Evolutionary conservation across 2,329 filamentous ascomycete species (phyloP), one percentile per base, ranked within the genome.

Genomic region (Ophiostoma fasciatum): DNA sequence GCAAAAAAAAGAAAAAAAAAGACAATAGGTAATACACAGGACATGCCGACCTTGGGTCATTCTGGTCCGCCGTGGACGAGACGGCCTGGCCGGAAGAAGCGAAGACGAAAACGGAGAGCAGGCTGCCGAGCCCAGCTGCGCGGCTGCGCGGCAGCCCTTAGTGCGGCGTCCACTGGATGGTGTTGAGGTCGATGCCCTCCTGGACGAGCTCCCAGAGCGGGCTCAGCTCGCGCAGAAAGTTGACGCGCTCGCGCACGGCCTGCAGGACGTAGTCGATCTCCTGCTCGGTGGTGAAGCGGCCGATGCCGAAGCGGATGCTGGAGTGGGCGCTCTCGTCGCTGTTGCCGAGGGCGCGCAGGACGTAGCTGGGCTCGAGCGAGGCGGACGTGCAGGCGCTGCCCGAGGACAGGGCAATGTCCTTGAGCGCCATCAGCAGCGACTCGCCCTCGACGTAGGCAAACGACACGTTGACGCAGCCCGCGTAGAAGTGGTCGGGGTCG

Each of bases 391-490:
- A 98, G 6, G 90, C 90, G 51, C 85, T 94, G 39, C 90, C 90
- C 0, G 90, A 98, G 7, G 88, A 96, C 25, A 98, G 65, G 0
- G 90, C 90, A 58, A 98, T 94, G 48, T 98, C 90, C 61, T 98
- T 98, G 31, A 98, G 64, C 0, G 90, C 90, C 90, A 98, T 98
- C 44, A 98, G 70, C 1, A 98, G 77, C 3, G 90, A 96, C 60
- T 98, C 90, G 47, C 90, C 90, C 60, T 98, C 90, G 5, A 98
- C 85, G 51, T 98, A 98, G 23, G 90, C 88, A 53, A 98, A 98
- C 0, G 90, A 98, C 10, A 98, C 82, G 57, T 98, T 98, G 42
- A 98, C 88, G 49, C 90, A 98, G 44, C 90, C 90, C 2, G 90
- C 85, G 55, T 98, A 98, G 58, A 92, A 92, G 35, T 74, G 69